A percentile compares a stretch with the other conserved stretches of the same genome.
Conservation (phyloP, 1,139 yeast species). For the Kodamaea arcana region DNA sequence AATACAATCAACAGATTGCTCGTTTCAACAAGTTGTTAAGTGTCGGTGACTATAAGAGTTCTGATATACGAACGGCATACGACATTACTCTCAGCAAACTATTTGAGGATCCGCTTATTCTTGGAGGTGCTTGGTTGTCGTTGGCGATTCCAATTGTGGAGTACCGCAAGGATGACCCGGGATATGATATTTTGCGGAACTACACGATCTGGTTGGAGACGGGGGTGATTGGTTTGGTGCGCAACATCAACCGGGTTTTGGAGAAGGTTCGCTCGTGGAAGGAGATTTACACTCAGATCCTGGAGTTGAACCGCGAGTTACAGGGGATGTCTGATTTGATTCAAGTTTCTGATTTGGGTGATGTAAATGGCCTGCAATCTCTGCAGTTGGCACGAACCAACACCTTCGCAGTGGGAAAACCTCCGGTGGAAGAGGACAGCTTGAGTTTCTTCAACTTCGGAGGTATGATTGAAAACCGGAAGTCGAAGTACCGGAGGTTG, state of each 20-base stretch:
- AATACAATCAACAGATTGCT: conserved; percentile 26
- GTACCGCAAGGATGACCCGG: conserved; percentile 9
- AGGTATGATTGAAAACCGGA: conserved; percentile 32
- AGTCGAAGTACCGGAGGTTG: conserved; percentile 30
- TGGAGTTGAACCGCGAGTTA: conserved; percentile 29
- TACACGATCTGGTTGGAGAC: conserved; percentile 29
- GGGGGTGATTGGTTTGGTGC: conserved; percentile 33
- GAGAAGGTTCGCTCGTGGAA: conserved; percentile 50
- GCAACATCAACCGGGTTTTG: conserved; percentile 35
- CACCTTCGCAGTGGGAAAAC: conserved; percentile 8
- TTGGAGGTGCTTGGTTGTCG: conserved; percentile 1
- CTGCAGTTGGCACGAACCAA: conserved; percentile 4
- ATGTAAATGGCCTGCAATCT: neutral
- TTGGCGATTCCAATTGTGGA: neutral
- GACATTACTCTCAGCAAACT: neutral
- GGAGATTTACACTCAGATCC: conserved; percentile 30
- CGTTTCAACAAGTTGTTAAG: conserved; percentile 41
- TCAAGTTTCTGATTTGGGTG: too few species aligned
- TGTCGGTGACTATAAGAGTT: conserved; percentile 40
- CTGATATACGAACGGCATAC: conserved; percentile 33
- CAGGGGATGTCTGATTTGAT: neutral
- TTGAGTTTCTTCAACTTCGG: conserved; percentile 30
- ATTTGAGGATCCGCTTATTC: neutral
- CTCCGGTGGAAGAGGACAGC: conserved; percentile 9
- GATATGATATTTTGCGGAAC: conserved; percentile 16